Evolutionary conservation across 768 basidiomycete species (phyloP).

Genomic region (Tephrocybe sp.): DNA sequence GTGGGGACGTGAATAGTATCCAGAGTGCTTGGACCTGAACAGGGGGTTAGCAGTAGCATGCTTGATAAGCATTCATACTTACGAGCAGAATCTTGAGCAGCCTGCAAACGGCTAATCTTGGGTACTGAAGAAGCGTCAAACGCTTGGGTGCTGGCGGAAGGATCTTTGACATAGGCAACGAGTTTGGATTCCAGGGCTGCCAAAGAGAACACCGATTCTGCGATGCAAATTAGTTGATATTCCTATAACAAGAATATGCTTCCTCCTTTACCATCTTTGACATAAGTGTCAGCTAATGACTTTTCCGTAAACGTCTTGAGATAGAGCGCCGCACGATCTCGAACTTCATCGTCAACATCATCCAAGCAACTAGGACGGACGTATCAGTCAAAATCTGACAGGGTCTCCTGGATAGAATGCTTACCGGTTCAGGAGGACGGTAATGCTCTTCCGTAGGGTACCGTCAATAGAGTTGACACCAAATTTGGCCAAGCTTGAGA

Average conservation of each 20-base stretch:
- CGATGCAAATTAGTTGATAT: constrained; percentile 8
- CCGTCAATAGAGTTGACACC: constrained; percentile 85
- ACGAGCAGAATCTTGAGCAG: constrained; percentile 87
- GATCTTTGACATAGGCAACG: constrained; percentile 90
- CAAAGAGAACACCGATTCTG: constrained; percentile 94
- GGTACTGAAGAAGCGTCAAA: constrained; percentile 88
- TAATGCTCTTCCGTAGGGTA: constrained; percentile 80
- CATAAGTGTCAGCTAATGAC: constrained; percentile 78
- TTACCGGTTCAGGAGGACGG: constrained; percentile 82
- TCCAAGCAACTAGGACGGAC: constrained; percentile 75
- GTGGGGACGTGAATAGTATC: constrained; percentile 81
- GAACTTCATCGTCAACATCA: constrained; percentile 98
- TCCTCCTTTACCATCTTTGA: constrained; percentile 76
- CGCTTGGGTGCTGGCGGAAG: constrained; percentile 63
- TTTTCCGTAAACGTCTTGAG: constrained; percentile 81
- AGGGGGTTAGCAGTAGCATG: constrained; percentile 8
- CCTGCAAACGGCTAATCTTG: constrained; percentile 92
- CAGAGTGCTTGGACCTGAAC: constrained; percentile 78
- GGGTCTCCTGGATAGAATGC: constrained; percentile 19
- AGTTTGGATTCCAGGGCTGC: constrained; percentile 88
- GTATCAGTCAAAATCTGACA: constrained; percentile 2
- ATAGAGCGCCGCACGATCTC: constrained; percentile 96
- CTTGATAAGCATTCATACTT: constrained; percentile 28
- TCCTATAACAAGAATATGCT: not conserved
- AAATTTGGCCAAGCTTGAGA: constrained; percentile 93